Evolutionary conservation across 2,329 filamentous ascomycete species (phyloP), one percentile per base, ranked within the genome.

Genomic region (Ascomycota sp.): DNA sequence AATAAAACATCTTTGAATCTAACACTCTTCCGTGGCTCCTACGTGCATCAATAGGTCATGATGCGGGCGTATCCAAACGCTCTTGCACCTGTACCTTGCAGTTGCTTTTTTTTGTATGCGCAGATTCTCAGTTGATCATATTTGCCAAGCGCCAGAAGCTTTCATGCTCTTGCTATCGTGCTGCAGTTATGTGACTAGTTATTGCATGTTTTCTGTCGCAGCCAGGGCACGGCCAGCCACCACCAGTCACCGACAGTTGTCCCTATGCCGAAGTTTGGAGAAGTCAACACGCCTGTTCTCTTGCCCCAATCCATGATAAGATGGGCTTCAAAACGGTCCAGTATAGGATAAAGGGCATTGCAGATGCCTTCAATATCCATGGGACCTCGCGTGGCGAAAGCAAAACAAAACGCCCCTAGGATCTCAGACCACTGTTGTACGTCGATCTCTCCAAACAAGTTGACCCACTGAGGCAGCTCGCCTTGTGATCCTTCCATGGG

Each of bases 391-490:
- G 67, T 70, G 1, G 73, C 69, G 22, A 78, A 49, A 20, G 65
- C 55, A 35, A 78, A 70, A 22, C 71, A 54, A 2, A 80, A 59
- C 5, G 70, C 63, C 4, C 66, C 62, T 4, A 81, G 46, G 8
- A 75, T 59, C 36, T 69, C 63, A 31, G 65, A 61, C 75, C 78
- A 83, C 32, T 71, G 61, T 0, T 55, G 50, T n/a, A 46, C 47
- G 35, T 79, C 62, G 1, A 66, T 41, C 5, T 62, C 53, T 7
- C 67, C 71, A 35, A 75, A 68, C 35, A 83, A 70, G 45, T 76
- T 73, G 30, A 69, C 65, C 78, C 78, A 85, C 30, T 80, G 62
- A 0, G 78, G 78, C 4, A 80, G 54, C 25, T 67, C 63, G 8
- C 58, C 56, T 4, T 41, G 42, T 2, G 53, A 49, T 1, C 59